Evolutionary conservation across 2,329 filamentous ascomycete genomes (phyloP).

Genomic region (Epichloe brachyelytri): DNA sequence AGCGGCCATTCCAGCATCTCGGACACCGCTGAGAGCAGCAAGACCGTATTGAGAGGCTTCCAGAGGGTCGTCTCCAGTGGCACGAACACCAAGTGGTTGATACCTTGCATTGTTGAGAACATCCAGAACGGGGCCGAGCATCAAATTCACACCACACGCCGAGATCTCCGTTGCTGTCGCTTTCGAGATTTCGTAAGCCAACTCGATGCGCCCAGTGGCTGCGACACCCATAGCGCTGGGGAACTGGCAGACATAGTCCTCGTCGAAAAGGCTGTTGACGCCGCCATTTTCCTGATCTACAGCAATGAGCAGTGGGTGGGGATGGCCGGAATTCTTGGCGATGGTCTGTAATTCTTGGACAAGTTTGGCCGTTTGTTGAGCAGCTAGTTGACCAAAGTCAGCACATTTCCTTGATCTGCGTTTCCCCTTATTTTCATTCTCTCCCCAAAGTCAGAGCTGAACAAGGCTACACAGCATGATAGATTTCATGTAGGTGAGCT

Average conservation of each 20-base stretch:
- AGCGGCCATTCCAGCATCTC: conserved; percentile 76
- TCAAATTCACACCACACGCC: conserved; percentile 90
- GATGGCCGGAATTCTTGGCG: conserved; percentile 80
- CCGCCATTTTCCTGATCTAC: conserved; percentile 97
- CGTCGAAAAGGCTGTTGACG: conserved; percentile 92
- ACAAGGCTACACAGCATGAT: not conserved
- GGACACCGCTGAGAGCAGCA: conserved; percentile 82
- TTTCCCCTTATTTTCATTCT: not conserved
- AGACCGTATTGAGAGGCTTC: conserved; percentile 89
- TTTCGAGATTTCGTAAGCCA: conserved; percentile 83
- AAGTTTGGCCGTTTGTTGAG: conserved; percentile 75
- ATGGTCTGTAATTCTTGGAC: conserved; percentile 89
- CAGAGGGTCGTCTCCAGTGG: conserved; percentile 84
- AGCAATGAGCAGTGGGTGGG: conserved; percentile 77
- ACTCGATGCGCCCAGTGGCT: conserved; percentile 72
- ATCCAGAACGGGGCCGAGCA: conserved; percentile 85
- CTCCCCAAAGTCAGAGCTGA: not conserved
- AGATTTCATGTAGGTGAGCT: not conserved
- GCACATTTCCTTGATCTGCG: not conserved
- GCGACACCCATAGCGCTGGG: conserved; percentile 94
- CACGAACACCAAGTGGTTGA: conserved; percentile 80
- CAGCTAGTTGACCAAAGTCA: conserved; percentile 45
- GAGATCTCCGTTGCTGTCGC: conserved; percentile 87
- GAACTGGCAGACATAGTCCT: conserved; percentile 91
- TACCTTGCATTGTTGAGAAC: conserved; percentile 87